Evolutionary conservation across 129 eudicot species (phyloP), one percentile per base, ranked within the genome.

Genomic region (Flaveria brownii): DNA sequence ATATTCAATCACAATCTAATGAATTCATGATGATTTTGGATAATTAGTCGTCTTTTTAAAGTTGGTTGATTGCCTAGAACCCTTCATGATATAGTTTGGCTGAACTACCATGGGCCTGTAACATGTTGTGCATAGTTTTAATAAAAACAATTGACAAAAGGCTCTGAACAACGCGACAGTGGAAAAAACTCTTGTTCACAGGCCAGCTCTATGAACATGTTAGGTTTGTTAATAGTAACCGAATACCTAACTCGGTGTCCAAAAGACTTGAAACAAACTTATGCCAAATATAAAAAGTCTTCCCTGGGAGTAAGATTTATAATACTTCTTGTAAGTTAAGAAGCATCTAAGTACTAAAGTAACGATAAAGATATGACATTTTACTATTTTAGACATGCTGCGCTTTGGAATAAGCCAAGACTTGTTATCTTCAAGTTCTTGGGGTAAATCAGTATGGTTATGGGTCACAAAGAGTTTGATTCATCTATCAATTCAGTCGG

Each of bases 171-270:
- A 69, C 63, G 95, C 68, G 74, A 79, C 2, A 97, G 96, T 47
- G 96, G 97, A 72, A 51, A 82, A 0, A 0, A 0, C 12, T 92
- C 97, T 30, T 0, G 3, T 26, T 26, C 30, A 0, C 22, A 95
- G 7, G 82, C 96, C 68, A 74, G 46, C 46, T 78, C 82, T 18
- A 83, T 45, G 26, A 72, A 71, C 28, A 89, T 17, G 69, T 91
- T 95, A 49, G 99, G 97, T 52, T 95, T 97, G 4, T 91, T 95
- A 73, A 95, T 89, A 0, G 93, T 86, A 12, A 72, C 65, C 97
- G 93, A 90, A 56, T 88, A 71, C 85, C 82, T 93, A 60, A 93
- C 96, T 43, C 97, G 87, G 73, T 94, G 89, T 41, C 88, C 97
- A 68, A 91, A 95, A 20, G 78, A 72, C 72, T 78, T 68, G 67